Percentiles rank a stretch among this genome's conserved stretches.
phyloP scores from a whole-genome alignment of 2,329 filamentous ascomycete species.

The Fusarium pseudocircinatum region DNA sequence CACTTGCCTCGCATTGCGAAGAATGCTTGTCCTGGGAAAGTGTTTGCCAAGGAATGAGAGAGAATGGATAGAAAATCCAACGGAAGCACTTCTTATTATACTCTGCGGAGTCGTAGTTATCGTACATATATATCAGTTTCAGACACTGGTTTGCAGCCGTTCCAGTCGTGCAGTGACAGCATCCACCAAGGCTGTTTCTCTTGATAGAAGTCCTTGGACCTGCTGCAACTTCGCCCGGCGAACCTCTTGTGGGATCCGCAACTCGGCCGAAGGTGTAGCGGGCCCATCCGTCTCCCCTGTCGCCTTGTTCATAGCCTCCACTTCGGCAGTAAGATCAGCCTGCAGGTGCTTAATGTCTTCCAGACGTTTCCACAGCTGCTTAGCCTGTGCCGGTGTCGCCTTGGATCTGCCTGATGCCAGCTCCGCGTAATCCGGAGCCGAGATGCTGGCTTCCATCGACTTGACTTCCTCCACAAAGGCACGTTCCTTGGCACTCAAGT shows the following conservation, averaged over 20 bases:
- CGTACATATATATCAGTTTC: slow-evolving; percentile 41
- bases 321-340: slow-evolving; percentile 63
- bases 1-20: background rate
- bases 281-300: slow-evolving; percentile 40
- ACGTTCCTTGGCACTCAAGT: slow-evolving; percentile 57
- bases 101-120: slow-evolving; percentile 18
- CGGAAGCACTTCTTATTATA: slow-evolving; percentile 24
- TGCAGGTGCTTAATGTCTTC: slow-evolving; percentile 65
- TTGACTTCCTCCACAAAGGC: slow-evolving; percentile 59
- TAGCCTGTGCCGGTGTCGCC: slow-evolving; percentile 44
- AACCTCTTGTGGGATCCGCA: slow-evolving; percentile 68
- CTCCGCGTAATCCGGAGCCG: slow-evolving; percentile 46
- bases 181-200: slow-evolving; percentile 75
- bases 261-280: slow-evolving; percentile 49
- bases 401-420: slow-evolving; percentile 49
- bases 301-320: slow-evolving; percentile 54
- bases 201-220: slow-evolving; percentile 70
- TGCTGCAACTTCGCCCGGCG: slow-evolving; percentile 71
- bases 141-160: slow-evolving; percentile 55
- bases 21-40: background rate
- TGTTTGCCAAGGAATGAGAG: background rate
- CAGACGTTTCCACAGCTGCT: slow-evolving; percentile 65
- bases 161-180: slow-evolving; percentile 71
- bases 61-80: background rate
- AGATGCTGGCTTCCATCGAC: slow-evolving; percentile 64